Conservation (phyloP, 2,329 filamentous ascomycete species). For the Cercospora zeina region DNA sequence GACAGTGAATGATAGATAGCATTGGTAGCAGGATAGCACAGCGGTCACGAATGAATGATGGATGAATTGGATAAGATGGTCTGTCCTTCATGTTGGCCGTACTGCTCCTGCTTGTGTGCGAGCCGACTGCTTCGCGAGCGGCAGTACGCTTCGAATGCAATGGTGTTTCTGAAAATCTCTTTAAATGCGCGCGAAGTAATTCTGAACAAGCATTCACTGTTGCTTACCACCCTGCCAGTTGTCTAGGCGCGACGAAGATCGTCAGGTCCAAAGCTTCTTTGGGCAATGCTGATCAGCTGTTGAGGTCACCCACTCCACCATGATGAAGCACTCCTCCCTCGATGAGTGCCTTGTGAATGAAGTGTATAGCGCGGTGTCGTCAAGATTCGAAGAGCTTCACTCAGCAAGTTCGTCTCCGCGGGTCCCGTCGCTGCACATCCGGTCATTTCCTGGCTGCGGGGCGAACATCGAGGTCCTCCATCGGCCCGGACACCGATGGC, state of each 20-base stretch:
- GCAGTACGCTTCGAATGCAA: not conserved
- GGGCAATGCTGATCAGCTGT: not conserved
- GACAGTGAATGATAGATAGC: not conserved
- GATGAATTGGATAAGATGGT: not conserved
- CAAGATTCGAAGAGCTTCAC: not conserved
- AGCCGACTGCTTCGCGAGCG: not conserved
- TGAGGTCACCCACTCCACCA: not conserved
- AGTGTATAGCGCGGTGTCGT: not conserved
- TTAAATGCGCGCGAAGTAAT: not conserved
- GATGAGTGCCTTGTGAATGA: not conserved
- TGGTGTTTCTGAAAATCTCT: not conserved
- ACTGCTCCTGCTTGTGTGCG: not conserved
- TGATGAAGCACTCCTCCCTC: not conserved
- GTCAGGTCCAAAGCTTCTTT: slow-evolving; percentile 1
- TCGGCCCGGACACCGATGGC: not conserved
- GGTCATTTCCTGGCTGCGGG: not conserved
- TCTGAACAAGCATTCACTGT: not conserved
- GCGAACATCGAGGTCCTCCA: not conserved
- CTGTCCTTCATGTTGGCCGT: not conserved
- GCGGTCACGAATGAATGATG: slow-evolving; percentile 4
- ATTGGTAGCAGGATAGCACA: not conserved
- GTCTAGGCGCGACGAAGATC: not conserved
- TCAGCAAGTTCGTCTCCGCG: too few relatives aligned
- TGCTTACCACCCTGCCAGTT: not conserved
- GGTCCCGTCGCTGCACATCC: not conserved